Conservation (phyloP, 441 rosid species). For the Gossypium aridum region DNA sequence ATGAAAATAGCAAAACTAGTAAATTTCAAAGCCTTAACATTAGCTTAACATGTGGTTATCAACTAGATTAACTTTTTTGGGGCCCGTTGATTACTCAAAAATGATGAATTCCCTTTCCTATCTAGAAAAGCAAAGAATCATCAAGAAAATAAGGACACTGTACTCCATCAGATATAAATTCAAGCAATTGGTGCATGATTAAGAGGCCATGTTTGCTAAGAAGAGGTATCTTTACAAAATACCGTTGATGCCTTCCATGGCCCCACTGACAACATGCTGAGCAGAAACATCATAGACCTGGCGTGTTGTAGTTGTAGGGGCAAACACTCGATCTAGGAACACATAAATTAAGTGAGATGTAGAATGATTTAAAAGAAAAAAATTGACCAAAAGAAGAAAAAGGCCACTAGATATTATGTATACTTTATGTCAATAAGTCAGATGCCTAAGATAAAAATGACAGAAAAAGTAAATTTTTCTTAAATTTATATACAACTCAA, state of each 20-base stretch:
- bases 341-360: constrained; percentile 14
- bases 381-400: constrained; percentile 1
- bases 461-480: background rate
- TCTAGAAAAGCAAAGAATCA: background rate
- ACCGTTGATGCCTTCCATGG: constrained; percentile 98
- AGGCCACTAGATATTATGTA: background rate
- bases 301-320: constrained; percentile 97
- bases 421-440: background rate
- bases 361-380: background rate
- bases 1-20: background rate
- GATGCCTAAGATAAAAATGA: background rate
- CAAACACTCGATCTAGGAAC: constrained; percentile 84
- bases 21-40: background rate
- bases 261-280: constrained; percentile 90
- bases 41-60: background rate
- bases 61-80: background rate
- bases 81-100: too few relatives aligned
- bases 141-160: background rate
- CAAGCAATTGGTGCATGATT: background rate
- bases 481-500: background rate
- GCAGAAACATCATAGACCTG: constrained; percentile 97
- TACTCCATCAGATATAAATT: background rate
- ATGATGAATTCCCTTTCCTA: background rate
- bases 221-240: constrained; percentile 13
- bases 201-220: constrained; percentile 7